Evolutionary conservation across 495 filamentous ascomycete species (phyloP).

Genomic region (Penicillium arizonense): DNA sequence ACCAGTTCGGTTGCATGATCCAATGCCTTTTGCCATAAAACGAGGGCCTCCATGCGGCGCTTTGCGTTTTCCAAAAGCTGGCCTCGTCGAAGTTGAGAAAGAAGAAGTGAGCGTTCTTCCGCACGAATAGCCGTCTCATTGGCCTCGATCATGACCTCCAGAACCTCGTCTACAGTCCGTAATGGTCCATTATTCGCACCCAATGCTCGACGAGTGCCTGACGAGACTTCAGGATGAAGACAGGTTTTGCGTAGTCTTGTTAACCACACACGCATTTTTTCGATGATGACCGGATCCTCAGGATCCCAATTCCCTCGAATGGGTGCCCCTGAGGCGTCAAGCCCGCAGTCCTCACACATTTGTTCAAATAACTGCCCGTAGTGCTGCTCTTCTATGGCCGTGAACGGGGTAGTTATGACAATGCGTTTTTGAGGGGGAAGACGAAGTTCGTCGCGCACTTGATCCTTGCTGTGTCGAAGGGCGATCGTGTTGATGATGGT

Average conservation of each 20-base stretch:
- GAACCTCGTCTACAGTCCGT: conserved; percentile 77
- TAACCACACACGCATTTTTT: conserved; percentile 70
- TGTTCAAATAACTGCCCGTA: conserved; percentile 70
- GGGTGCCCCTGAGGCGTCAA: conserved; percentile 64
- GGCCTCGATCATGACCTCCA: conserved; percentile 86
- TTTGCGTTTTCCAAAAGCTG: conserved; percentile 71
- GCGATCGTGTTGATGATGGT: conserved; percentile 66
- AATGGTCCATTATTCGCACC: conserved; percentile 63
- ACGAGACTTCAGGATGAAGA: conserved; percentile 78
- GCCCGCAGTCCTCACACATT: conserved; percentile 66
- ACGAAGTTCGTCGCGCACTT: conserved; percentile 65
- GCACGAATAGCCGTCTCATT: conserved; percentile 60
- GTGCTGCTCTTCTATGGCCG: conserved; percentile 81
- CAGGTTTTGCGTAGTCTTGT: conserved; percentile 75
- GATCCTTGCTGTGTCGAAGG: conserved; percentile 81
- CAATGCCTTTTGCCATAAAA: conserved; percentile 63
- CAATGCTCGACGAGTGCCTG: conserved; percentile 64
- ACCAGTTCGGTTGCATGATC: conserved; percentile 56
- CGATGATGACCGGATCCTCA: conserved; percentile 52
- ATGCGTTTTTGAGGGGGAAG: conserved; percentile 76
- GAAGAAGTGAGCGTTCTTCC: conserved; percentile 65
- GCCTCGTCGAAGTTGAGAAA: conserved; percentile 61
- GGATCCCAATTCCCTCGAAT: conserved; percentile 59
- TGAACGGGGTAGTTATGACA: conserved; percentile 87
- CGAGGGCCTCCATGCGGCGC: conserved; percentile 55